Base-by-base conservation (phyloP, 2,329 filamentous ascomycete genomes). In the Huntiella decipiens region DNA sequence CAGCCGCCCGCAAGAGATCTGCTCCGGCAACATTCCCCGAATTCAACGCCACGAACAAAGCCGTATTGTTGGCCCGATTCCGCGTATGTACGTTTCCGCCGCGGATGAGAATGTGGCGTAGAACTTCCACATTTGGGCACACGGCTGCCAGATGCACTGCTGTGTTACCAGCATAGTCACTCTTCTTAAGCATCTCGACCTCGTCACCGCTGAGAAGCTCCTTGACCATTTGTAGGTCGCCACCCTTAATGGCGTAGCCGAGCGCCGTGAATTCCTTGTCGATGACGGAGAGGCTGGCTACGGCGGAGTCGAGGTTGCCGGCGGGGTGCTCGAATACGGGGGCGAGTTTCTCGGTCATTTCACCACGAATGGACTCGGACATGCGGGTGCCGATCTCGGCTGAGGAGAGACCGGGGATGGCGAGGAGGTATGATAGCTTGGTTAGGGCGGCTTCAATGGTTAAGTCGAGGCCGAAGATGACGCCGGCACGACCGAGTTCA, bases 391-490 rank as follows among this genome's bases (percentile, higher is more conserved):
- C 70, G 22, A 94, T 76, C 16, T 83, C 77, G 45, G 70, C 65
- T 5, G 73, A 67, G 0, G 71, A 69, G n/a, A 81, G 66, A 31
- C 67, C 69, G 1, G 80, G 76, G 3, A 71, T 59, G 4, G 82
- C 81, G 13, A 94, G 71, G 3, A 94, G 71, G 59, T 92, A 93
- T 1, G 84, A 83, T 22, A 95, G 70, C 61, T 95, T 95, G 15
- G 87, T 91, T 53, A 94, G 72, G 4, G 87, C 87, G 2, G 84
- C 87, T 63, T 95, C 87, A 16, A 82, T 82, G 0, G 87, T 95
- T 62, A 94, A 70, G 56, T 93, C 86, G 53, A 87, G 74, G 4
- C 87, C 87, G 53, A 91, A 87, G 31, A 93, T 83, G 42, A 95
- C 84, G 32, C 87, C 87, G 2, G 83, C 83, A 46, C 78, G 72